Conservation (phyloP, 140 eudicot genomes). For the Oenanthe javanica region DNA sequence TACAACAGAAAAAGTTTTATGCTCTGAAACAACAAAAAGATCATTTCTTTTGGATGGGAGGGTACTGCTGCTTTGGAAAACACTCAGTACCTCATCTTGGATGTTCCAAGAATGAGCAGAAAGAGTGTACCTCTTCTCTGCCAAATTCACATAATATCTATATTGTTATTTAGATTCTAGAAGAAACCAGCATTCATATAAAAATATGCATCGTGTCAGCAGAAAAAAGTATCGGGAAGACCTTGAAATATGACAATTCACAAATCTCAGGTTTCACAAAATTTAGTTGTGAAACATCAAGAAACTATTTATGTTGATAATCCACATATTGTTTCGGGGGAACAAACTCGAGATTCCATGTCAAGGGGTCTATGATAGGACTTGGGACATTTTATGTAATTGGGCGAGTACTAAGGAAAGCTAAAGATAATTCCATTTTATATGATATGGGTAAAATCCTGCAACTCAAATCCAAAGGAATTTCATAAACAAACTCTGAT, state of each 20-base stretch:
- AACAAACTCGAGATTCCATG: neutral
- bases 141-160: constrained; percentile 12
- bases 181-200: neutral
- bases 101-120: constrained; percentile 89
- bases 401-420: too few relatives aligned
- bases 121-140: constrained; percentile 48
- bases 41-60: constrained; percentile 33
- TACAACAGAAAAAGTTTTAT: constrained; percentile 17
- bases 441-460: neutral
- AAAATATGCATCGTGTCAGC: neutral
- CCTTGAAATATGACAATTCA: neutral
- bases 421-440: too few relatives aligned
- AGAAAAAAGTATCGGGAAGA: neutral
- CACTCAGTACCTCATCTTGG: constrained; percentile 72
- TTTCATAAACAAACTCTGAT: neutral
- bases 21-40: constrained; percentile 22
- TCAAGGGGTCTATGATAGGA: neutral
- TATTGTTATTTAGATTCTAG: neutral
- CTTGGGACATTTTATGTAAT: neutral
- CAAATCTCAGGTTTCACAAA: neutral
- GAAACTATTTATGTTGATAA: neutral
- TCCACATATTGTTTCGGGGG: neutral
- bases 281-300: neutral
- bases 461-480: neutral
- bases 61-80: constrained; percentile 76